Base-by-base conservation (phyloP, 1,284 basidiomycete genomes). In the Boletus sp. region DNA sequence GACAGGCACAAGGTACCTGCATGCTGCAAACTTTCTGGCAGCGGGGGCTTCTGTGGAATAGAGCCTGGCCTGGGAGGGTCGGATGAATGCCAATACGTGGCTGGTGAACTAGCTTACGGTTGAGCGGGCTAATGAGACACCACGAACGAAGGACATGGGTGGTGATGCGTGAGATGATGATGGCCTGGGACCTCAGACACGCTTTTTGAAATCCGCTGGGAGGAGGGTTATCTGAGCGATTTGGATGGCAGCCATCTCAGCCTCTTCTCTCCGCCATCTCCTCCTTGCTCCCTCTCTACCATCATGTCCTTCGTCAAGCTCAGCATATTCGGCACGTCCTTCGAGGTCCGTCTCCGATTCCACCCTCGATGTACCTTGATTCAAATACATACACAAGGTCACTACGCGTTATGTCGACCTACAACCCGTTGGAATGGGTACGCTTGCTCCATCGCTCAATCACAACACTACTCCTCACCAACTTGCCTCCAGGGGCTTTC, bases 391-490 rank as follows among this genome's bases (percentile, higher is more conserved):
- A 50, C 70, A 65, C 51, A 69, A 97, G 84, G 94, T 97, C 46
- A 96, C 94, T 16, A 96, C 93, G 50, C 84, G 95, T 62, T 99
- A 99, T 91, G 90, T 96, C 68, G 95, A 99, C 75, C 84, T 99
- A 20, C 96, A 99, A 68, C 95, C 95, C n/a, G 95, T 99, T 40
- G 96, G 95, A 69, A 99, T 99, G 95, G 95, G 91, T 85, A 60
- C 72, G 82, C 74, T 49, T 43, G 44, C 52, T 45, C 51, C 55
- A 45, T 66, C 64, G 48, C 45, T 46, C 42, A 38, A 50, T 62
- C 55, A 38, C 41, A 30, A 25, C 50, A 19, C 49, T 48, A 23
- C 33, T 41, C 33, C 52, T 58, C 47, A 55, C 52, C 53, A 37
- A 45, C 55, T 55, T 32, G 38, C 47, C 39, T 26, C 48, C 13